phyloP scores from a whole-genome alignment of 441 rosid genomes.

The Aleurites moluccanus region DNA sequence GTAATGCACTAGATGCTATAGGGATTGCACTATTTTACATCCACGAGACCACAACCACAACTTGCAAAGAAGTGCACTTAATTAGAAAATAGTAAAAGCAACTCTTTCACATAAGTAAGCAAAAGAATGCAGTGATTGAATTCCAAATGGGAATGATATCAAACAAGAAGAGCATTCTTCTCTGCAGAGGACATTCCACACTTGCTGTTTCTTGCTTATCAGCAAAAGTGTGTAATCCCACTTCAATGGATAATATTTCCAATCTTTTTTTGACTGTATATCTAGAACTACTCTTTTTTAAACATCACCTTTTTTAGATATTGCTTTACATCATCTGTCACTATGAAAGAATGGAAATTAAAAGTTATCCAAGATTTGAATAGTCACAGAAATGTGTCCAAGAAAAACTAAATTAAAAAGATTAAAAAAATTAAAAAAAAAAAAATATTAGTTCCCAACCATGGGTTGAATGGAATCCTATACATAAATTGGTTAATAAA shows the following conservation, averaged over 20 bases:
- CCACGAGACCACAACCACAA: neutral
- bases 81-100: neutral
- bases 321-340: conserved; percentile 8
- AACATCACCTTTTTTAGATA: neutral
- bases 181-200: conserved; percentile 7
- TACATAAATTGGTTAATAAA: too few species aligned
- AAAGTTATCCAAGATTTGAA: neutral
- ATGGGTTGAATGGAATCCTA: too few species aligned
- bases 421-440: neutral
- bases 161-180: neutral
- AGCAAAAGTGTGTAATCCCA: neutral
- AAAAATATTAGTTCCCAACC: too few species aligned
- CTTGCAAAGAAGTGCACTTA: conserved; percentile 12
- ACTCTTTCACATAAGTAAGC: neutral
- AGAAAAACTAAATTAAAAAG: neutral
- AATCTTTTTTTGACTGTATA: conserved; percentile 5
- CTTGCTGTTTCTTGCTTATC: conserved; percentile 5
- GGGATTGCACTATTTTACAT: neutral
- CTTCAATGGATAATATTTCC: neutral
- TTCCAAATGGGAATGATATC: conserved; percentile 1
- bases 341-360: neutral
- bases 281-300: neutral
- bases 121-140: neutral
- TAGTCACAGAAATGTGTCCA: neutral
- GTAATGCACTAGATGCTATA: neutral